phyloP scores from a whole-genome alignment of 768 basidiomycete genomes.

The Podaxis sp. region DNA sequence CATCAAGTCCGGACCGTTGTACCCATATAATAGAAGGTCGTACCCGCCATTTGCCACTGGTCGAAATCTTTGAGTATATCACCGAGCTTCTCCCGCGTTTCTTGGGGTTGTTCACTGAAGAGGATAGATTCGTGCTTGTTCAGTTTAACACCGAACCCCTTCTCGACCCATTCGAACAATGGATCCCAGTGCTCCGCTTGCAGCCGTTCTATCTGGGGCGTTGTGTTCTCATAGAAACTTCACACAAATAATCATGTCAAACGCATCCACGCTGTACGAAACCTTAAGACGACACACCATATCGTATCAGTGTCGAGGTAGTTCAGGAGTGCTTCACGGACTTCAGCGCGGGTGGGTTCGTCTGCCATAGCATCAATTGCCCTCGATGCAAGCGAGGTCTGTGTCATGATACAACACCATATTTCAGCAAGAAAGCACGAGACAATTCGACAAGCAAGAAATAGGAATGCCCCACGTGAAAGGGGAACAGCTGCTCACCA shows the following conservation, averaged over 20 bases:
- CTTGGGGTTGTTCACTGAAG: slow-evolving; percentile 63
- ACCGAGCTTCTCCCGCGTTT: slow-evolving; percentile 60
- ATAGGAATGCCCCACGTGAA: slow-evolving; percentile 11
- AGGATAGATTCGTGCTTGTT: slow-evolving; percentile 70
- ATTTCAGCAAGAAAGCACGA: not conserved
- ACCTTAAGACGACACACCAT: slow-evolving; percentile 49
- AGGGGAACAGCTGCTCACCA: slow-evolving; percentile 50
- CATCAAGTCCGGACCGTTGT: not conserved
- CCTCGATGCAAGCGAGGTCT: slow-evolving; percentile 92
- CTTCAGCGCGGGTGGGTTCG: slow-evolving; percentile 52
- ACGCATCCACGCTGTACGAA: not conserved
- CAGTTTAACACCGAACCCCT: slow-evolving; percentile 66
- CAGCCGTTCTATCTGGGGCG: slow-evolving; percentile 61
- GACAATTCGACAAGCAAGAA: not conserved
- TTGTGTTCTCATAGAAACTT: slow-evolving; percentile 80
- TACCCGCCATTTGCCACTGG: slow-evolving; percentile 88
- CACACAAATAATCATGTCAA: slow-evolving; percentile 35
- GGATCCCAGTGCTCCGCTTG: slow-evolving; percentile 90
- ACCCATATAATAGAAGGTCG: slow-evolving; percentile 24
- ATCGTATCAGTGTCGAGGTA: slow-evolving; percentile 96
- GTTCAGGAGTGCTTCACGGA: slow-evolving; percentile 66
- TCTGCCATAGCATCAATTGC: slow-evolving; percentile 80
- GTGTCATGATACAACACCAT: not conserved
- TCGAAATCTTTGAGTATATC: slow-evolving; percentile 63
- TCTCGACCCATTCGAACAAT: slow-evolving; percentile 73